Conservation (phyloP, 129 eudicot genomes). For the Ambrosia artemisiifolia region DNA sequence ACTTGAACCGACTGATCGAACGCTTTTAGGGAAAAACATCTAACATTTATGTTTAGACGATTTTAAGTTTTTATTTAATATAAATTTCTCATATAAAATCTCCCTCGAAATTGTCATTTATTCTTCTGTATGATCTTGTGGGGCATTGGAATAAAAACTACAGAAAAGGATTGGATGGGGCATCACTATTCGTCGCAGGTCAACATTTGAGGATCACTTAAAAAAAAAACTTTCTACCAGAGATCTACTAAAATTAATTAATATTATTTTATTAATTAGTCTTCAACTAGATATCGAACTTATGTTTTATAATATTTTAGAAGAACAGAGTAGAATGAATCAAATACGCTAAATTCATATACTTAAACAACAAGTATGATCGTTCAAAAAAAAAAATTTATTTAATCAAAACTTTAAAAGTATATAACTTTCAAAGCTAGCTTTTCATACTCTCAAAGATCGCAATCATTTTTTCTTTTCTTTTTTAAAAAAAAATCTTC, state of each 20-base stretch:
- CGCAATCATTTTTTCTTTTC: too few species aligned
- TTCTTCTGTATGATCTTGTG: slow-evolving; percentile 5
- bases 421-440: too few species aligned
- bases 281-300: background rate
- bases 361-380: too few species aligned
- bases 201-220: background rate
- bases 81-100: background rate
- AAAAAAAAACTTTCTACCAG: background rate
- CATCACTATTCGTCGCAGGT: background rate
- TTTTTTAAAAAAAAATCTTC: too few species aligned
- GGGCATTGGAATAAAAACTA: background rate
- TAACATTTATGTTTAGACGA: background rate
- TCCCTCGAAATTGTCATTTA: background rate
- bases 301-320: background rate
- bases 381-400: too few species aligned
- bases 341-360: too few species aligned
- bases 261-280: background rate
- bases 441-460: too few species aligned
- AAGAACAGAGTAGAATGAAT: too few species aligned
- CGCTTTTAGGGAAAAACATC: too few species aligned
- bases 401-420: too few species aligned
- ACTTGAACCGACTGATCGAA: too few species aligned
- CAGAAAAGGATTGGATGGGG: background rate
- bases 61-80: background rate
- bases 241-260: background rate